These are phyloP conservation scores for Plectosphaerella plurivora DNA, from an alignment of 2,329 filamentous ascomycete genomes.

Conservation along the genomic window DNA sequence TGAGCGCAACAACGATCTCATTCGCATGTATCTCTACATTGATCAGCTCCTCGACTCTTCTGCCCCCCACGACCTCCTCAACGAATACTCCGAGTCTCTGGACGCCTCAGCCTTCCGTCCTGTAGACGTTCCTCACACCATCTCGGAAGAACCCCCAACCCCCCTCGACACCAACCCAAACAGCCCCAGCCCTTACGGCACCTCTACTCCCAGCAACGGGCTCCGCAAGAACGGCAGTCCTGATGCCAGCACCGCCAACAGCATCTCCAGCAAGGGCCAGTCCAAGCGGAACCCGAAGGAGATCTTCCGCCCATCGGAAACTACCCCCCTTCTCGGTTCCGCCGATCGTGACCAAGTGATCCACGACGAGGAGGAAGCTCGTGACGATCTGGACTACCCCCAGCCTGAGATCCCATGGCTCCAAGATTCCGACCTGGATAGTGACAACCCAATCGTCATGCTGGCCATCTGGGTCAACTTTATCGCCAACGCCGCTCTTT, in stretches of 20 bases:
- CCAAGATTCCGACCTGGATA: slow-evolving; percentile 69
- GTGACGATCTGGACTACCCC: slow-evolving; percentile 28
- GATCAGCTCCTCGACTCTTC: slow-evolving; percentile 87
- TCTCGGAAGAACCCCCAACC: slow-evolving; percentile 60
- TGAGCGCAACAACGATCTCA: slow-evolving; percentile 79
- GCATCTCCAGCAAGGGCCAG: slow-evolving; percentile 41
- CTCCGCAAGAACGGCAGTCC: slow-evolving; percentile 11
- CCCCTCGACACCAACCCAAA: slow-evolving; percentile 9
- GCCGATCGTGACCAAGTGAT: slow-evolving; percentile 41
- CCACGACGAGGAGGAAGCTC: slow-evolving; percentile 34
- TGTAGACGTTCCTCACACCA: slow-evolving; percentile 66
- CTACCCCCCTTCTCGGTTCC: slow-evolving; percentile 56
- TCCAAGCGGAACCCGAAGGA: slow-evolving; percentile 80
- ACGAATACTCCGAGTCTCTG: slow-evolving; percentile 71
- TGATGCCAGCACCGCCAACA: slow-evolving; percentile 10
- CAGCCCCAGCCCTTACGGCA: slow-evolving; percentile 53
- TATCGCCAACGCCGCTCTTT: slow-evolving; percentile 68
- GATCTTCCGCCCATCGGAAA: slow-evolving; percentile 73
- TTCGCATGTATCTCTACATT: slow-evolving; percentile 92
- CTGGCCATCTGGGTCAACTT: slow-evolving; percentile 86
- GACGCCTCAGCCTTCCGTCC: slow-evolving; percentile 49
- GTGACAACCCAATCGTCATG: slow-evolving; percentile 71
- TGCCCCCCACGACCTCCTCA: slow-evolving; percentile 84
- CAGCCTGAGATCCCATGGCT: slow-evolving; percentile 63
- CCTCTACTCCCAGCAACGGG: slow-evolving; percentile 18